Percentiles rank a stretch among this genome's conserved stretches.
Conservation (phyloP, 495 filamentous ascomycete genomes). For the Xylaria castorea region DNA sequence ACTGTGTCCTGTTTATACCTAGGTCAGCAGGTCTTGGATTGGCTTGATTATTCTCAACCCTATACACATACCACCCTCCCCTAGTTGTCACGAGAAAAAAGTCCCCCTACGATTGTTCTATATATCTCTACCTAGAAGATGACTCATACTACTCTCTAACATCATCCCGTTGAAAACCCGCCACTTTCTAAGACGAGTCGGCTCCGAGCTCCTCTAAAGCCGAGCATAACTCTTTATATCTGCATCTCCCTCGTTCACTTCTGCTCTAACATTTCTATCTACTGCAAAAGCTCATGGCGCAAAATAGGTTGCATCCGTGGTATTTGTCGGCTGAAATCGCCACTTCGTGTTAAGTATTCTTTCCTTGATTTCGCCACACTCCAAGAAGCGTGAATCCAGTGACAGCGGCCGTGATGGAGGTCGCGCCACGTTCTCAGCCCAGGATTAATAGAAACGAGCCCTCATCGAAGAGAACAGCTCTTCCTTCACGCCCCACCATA, state of each 20-base stretch:
- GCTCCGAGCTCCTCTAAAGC: slow-evolving; percentile 18
- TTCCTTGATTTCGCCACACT: neutral
- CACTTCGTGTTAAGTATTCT: slow-evolving; percentile 4
- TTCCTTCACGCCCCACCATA: slow-evolving; percentile 38
- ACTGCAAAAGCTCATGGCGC: slow-evolving; percentile 4
- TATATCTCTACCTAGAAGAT: neutral
- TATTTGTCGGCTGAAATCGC: neutral
- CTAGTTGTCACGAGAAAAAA: neutral
- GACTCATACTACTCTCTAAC: neutral
- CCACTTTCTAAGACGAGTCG: neutral
- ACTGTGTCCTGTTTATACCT: neutral
- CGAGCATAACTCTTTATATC: neutral
- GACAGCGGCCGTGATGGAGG: slow-evolving; percentile 36
- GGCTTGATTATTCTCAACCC: neutral
- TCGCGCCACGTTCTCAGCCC: slow-evolving; percentile 32
- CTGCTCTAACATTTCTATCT: neutral
- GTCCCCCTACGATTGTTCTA: neutral
- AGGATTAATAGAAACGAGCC: slow-evolving; percentile 34
- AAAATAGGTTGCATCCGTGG: slow-evolving; percentile 1
- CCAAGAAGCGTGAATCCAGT: neutral
- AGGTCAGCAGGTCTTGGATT: neutral
- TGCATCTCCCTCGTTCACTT: neutral
- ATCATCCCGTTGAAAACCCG: neutral
- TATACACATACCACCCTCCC: neutral
- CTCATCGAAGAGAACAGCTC: slow-evolving; percentile 37